Conservation (phyloP, 176 grass and related monocot species). For the Otatea glauca region DNA sequence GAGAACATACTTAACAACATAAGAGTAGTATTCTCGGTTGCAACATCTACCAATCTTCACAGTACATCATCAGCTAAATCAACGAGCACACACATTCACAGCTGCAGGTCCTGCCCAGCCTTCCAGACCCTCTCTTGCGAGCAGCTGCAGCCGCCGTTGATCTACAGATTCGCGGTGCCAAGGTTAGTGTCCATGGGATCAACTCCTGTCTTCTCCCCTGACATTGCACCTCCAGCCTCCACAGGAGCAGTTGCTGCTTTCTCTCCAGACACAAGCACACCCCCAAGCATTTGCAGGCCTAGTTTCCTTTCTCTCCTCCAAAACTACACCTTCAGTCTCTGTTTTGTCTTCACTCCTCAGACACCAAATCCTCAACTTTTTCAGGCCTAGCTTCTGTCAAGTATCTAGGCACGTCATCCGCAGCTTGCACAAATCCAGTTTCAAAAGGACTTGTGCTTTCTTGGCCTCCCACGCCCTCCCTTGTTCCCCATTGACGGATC, state of each 20-base stretch:
- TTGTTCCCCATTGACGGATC: not conserved
- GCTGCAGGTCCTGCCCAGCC: not conserved
- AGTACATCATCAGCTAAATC: conserved; percentile 16
- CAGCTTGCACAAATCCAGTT: conserved; percentile 4
- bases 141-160: not conserved
- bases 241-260: conserved; percentile 1
- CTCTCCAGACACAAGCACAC: conserved; percentile 11
- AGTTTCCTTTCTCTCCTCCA: not conserved
- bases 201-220: not conserved
- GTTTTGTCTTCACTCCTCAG: not conserved
- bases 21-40: not conserved
- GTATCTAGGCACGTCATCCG: conserved; percentile 26
- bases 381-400: not conserved
- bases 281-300: not conserved
- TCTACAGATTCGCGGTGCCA: conserved; percentile 3
- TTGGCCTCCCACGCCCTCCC: conserved; percentile 43
- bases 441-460: conserved; percentile 29
- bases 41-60: conserved; percentile 32
- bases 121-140: not conserved
- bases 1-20: conserved; percentile 19
- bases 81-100: not conserved
- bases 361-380: not conserved
- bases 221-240: not conserved
- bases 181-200: conserved; percentile 6
- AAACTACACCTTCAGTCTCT: conserved; percentile 10